Conservation (phyloP, 176 grass and related monocot species). For the Eragrostis nindensis region DNA sequence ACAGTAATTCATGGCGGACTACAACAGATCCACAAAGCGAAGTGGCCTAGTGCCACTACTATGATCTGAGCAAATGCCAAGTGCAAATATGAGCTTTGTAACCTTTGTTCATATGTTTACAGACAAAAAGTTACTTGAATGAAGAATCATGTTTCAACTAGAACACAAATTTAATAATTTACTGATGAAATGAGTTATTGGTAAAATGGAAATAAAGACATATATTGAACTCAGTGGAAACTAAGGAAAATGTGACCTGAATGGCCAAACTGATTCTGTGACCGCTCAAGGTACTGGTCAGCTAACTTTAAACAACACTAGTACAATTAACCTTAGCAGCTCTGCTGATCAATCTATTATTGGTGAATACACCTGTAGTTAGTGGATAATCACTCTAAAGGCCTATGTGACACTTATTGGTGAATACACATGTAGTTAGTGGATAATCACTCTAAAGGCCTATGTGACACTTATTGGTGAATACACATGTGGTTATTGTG, state of each 20-base stretch:
- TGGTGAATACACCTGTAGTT: background rate
- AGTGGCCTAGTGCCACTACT: constrained; percentile 9
- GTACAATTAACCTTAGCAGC: background rate
- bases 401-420: background rate
- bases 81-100: constrained; percentile 1
- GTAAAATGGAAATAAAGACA: background rate
- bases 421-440: background rate
- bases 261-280: background rate
- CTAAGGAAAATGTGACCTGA: background rate
- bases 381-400: background rate
- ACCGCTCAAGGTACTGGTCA: background rate
- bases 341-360: background rate
- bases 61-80: constrained; percentile 15
- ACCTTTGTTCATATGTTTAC: no score
- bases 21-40: background rate
- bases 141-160: background rate
- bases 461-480: background rate
- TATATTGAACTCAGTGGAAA: background rate
- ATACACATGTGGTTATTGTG: background rate
- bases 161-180: constrained; percentile 17
- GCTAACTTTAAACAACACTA: background rate
- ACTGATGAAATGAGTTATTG: background rate
- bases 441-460: background rate
- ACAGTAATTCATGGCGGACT: constrained; percentile 5
- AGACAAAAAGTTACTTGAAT: constrained; percentile 10